Conservation (phyloP, 176 grass and related monocot species). For the Musa beccarii region DNA sequence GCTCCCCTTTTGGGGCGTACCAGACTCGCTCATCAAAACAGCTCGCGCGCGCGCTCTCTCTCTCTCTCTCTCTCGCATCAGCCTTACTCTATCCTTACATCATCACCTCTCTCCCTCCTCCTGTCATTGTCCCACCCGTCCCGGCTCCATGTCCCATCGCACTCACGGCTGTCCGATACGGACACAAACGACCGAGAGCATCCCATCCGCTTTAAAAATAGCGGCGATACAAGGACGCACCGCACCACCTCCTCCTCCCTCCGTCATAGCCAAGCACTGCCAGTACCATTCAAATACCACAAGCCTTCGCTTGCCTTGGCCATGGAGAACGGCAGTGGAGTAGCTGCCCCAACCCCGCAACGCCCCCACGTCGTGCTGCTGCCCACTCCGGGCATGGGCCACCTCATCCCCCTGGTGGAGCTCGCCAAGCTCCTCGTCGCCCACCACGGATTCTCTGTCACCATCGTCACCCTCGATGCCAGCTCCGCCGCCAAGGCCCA, state of each 20-base stretch:
- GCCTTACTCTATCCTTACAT: no score
- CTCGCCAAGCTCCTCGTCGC: conserved; percentile 46
- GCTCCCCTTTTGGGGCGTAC: no score
- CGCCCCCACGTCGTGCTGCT: conserved; percentile 34
- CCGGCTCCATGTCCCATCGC: no score
- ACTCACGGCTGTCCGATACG: no score
- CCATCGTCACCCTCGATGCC: conserved; percentile 39
- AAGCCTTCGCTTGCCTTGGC: neutral
- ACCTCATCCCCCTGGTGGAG: conserved; percentile 55
- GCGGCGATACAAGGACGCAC: neutral
- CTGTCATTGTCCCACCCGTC: no score
- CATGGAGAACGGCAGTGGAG: conserved; percentile 13
- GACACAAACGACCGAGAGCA: no score
- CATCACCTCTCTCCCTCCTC: no score
- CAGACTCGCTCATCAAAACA: no score
- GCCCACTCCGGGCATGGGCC: conserved; percentile 57
- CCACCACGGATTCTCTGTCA: conserved; percentile 42
- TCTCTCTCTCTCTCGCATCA: no score
- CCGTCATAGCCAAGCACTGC: neutral
- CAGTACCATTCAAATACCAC: no score
- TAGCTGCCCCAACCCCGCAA: neutral
- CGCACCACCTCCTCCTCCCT: neutral
- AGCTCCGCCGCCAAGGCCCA: conserved; percentile 27
- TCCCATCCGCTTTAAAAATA: neutral
- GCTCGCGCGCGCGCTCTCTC: no score